A percentile compares a stretch with the other conserved stretches of the same genome.
phyloP scores from a whole-genome alignment of 768 basidiomycete species.

The Tremella mesenterica region DNA sequence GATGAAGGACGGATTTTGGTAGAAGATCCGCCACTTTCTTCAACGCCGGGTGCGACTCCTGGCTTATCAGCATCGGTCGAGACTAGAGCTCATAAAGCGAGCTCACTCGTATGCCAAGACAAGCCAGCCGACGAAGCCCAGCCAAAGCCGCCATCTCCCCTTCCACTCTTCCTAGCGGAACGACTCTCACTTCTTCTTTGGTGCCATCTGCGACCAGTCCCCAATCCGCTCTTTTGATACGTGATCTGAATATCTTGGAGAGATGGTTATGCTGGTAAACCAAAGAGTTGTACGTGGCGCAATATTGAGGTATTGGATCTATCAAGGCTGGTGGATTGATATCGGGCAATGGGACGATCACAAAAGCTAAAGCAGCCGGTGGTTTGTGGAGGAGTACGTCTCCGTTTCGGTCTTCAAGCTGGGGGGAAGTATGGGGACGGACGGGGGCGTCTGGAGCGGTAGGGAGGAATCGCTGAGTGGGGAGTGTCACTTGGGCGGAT shows the following conservation, averaged over 20 bases:
- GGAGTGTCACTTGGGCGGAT: background rate
- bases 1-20: conserved; percentile 32
- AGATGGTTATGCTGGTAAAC: conserved; percentile 33
- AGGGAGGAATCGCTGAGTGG: background rate
- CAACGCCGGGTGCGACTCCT: conserved; percentile 28
- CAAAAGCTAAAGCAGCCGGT: conserved; percentile 17
- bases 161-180: conserved; percentile 34
- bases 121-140: conserved; percentile 37
- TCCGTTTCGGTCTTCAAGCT: background rate
- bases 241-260: conserved; percentile 10
- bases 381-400: background rate
- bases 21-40: conserved; percentile 13
- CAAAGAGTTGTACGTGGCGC: conserved; percentile 39
- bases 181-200: conserved; percentile 32
- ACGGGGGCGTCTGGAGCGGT: background rate
- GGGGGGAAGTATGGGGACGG: background rate
- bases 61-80: conserved; percentile 4
- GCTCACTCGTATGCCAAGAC: conserved; percentile 38
- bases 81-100: background rate
- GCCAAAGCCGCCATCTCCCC: conserved; percentile 32
- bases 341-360: conserved; percentile 34
- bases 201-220: conserved; percentile 17
- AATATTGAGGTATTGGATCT: conserved; percentile 36
- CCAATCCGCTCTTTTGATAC: conserved; percentile 2
- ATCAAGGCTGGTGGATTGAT: conserved; percentile 37